Evolutionary conservation across 1,139 yeast genomes (phyloP).

Genomic region (Pichia sp.): DNA sequence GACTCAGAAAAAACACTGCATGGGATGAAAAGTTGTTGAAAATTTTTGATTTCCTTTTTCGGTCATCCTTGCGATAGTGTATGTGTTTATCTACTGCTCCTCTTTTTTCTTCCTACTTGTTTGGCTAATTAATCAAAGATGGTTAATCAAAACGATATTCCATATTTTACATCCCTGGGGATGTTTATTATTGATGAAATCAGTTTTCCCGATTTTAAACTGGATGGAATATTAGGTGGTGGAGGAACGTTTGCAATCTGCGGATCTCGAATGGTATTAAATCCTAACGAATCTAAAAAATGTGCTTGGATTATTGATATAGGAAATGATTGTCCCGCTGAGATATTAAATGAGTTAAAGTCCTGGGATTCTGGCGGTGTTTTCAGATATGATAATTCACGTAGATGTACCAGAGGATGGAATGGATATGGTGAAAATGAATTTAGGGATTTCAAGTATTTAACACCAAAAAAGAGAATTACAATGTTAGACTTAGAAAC

Average conservation of each 20-base stretch:
- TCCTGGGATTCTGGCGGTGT: constrained; percentile 60
- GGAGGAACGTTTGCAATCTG: constrained; percentile 80
- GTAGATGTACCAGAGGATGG: constrained; percentile 78
- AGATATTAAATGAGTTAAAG: constrained; percentile 40
- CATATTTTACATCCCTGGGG: constrained; percentile 60
- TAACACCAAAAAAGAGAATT: constrained; percentile 61
- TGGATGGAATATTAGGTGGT: constrained; percentile 69
- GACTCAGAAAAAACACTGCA: no score
- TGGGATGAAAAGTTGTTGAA: constrained; percentile 3
- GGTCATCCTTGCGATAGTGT: not conserved
- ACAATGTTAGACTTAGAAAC: constrained; percentile 51
- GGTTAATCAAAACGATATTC: constrained; percentile 4
- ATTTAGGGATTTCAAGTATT: constrained; percentile 49
- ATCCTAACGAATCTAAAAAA: constrained; percentile 31
- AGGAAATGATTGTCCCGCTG: constrained; percentile 69
- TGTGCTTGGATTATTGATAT: constrained; percentile 71
- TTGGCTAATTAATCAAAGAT: not conserved
- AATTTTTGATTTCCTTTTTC: constrained; percentile 2
- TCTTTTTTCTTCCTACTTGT: no score
- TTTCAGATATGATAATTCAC: constrained; percentile 42
- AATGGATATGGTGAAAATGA: constrained; percentile 65
- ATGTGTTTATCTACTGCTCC: not conserved
- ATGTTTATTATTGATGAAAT: constrained; percentile 93
- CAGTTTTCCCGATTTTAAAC: constrained; percentile 44
- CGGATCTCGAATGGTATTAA: constrained; percentile 62